phyloP scores from a whole-genome alignment of 345 rosid genomes.

The Xanthoceras sorbifolium region DNA sequence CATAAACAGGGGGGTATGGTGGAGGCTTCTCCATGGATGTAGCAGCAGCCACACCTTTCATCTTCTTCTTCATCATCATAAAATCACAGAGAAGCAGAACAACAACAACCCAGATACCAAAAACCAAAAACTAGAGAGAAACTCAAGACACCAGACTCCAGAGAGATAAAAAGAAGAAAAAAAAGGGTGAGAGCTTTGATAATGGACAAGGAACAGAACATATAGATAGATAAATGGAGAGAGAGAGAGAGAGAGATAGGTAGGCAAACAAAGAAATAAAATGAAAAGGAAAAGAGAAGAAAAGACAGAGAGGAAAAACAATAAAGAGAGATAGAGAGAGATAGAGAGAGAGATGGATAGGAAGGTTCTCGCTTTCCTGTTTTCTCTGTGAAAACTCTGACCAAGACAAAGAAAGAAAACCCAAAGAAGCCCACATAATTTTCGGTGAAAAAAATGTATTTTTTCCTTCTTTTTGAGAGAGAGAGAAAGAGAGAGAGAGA shows the following conservation, averaged over 20 bases:
- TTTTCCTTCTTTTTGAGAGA: conserved; percentile 19
- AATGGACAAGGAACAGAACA: conserved; percentile 3
- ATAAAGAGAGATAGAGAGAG: background rate
- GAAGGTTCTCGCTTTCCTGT: conserved; percentile 63
- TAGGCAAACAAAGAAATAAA: background rate
- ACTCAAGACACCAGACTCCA: background rate
- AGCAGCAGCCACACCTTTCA: conserved; percentile 36
- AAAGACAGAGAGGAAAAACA: conserved; percentile 19
- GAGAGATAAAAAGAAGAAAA: conserved; percentile 14
- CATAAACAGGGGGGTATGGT: conserved; percentile 28
- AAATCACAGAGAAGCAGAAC: conserved; percentile 19
- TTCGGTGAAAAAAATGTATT: conserved; percentile 42
- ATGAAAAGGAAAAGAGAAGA: conserved; percentile 13
- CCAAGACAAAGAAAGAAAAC: conserved; percentile 70
- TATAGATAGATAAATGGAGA: too few species aligned
- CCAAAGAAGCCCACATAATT: conserved; percentile 84
- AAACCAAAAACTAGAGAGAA: conserved; percentile 1
- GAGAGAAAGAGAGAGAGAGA: conserved; percentile 21
- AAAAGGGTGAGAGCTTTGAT: conserved; percentile 20
- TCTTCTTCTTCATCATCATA: conserved; percentile 43
- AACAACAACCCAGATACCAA: conserved; percentile 11
- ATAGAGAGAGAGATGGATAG: conserved; percentile 31
- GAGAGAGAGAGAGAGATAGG: conserved; percentile 15
- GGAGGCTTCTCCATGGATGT: conserved; percentile 29
- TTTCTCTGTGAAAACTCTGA: conserved; percentile 72